Conservation (phyloP, 108 stramenopile genomes). For the Fragilariopsis cylindrus region DNA sequence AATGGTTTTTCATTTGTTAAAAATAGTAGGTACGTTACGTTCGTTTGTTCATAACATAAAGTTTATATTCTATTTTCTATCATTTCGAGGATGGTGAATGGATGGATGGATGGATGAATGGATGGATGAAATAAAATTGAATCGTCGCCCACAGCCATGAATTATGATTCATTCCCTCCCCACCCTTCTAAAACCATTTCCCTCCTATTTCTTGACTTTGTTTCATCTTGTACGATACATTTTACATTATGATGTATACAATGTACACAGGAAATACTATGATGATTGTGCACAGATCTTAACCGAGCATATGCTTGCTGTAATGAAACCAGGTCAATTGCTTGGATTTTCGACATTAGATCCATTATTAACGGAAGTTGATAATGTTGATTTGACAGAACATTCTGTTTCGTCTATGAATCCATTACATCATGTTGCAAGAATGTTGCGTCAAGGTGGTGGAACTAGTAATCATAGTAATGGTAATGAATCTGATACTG, state of each 20-base stretch:
- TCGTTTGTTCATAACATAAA: not conserved
- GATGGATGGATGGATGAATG: not conserved
- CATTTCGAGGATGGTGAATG: not conserved
- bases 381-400: not conserved
- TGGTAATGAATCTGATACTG: constrained; percentile 14
- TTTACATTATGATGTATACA: not conserved
- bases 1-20: constrained; percentile 99
- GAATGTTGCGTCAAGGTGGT: constrained; percentile 42
- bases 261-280: constrained; percentile 86
- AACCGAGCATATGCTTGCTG: constrained; percentile 87
- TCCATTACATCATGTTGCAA: constrained; percentile 35
- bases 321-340: constrained; percentile 69
- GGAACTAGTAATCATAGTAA: no score
- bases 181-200: not conserved
- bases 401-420: constrained; percentile 5
- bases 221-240: not conserved
- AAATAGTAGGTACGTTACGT: constrained; percentile 66
- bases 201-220: not conserved
- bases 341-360: constrained; percentile 78
- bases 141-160: not conserved
- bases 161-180: not conserved
- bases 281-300: constrained; percentile 94
- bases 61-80: not conserved
- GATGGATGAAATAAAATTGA: no score
- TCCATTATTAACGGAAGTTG: constrained; percentile 59